A percentile compares a stretch with the other conserved stretches of the same genome.
Conservation (phyloP, 75 land plant species). For the Cryptomeria japonica region DNA sequence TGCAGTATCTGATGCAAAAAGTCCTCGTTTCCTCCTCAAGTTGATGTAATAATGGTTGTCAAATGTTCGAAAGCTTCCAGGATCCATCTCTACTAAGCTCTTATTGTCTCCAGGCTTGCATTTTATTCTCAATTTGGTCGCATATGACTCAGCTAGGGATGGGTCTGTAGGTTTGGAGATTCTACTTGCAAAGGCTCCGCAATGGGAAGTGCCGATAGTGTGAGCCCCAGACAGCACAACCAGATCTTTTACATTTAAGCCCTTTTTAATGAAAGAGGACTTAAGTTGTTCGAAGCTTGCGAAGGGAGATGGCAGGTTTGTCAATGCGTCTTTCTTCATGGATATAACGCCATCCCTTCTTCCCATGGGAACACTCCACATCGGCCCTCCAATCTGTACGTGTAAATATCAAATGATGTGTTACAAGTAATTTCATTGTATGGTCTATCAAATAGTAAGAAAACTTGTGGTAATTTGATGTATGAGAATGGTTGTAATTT, state of each 20-base stretch:
- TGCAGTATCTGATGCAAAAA: slow-evolving; percentile 55
- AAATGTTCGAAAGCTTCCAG: slow-evolving; percentile 36
- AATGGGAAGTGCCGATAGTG: slow-evolving; percentile 56
- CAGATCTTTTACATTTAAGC: slow-evolving; percentile 31
- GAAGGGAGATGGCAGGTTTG: slow-evolving; percentile 22
- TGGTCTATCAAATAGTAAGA: no score
- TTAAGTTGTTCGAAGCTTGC: slow-evolving; percentile 16
- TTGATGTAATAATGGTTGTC: slow-evolving; percentile 44
- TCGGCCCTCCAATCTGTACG: slow-evolving; percentile 24
- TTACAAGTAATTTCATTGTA: no score
- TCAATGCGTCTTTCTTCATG: slow-evolving; percentile 11
- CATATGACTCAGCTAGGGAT: slow-evolving; percentile 29
- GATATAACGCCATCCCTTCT: slow-evolving; percentile 39
- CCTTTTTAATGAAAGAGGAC: slow-evolving; percentile 19
- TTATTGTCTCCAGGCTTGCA: slow-evolving; percentile 19
- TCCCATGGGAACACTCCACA: slow-evolving; percentile 37
- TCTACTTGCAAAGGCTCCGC: slow-evolving; percentile 30
- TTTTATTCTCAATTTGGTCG: slow-evolving; percentile 12
- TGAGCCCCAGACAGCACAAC: slow-evolving; percentile 57
- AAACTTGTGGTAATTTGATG: no score
- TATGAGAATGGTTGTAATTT: no score
- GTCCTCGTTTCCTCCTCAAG: slow-evolving; percentile 26
- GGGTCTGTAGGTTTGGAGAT: slow-evolving; percentile 69
- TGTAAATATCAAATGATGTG: no score
- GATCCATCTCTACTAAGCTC: slow-evolving; percentile 45